Evolutionary conservation across 148 eudicot species (phyloP).

Genomic region (Chenopodium suecicum): DNA sequence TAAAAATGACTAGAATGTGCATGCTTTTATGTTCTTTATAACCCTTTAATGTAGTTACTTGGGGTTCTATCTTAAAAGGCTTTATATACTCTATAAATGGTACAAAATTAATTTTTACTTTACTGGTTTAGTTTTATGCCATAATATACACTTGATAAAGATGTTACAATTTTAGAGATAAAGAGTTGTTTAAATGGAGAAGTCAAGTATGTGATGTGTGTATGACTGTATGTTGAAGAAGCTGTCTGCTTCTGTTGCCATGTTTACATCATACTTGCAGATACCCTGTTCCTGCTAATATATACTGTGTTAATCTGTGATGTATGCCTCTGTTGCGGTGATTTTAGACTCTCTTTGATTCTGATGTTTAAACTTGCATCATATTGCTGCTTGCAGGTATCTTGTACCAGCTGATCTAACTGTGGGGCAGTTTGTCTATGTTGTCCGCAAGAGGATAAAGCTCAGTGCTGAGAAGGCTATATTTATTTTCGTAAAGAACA

Average conservation of each 20-base stretch:
- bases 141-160: background rate
- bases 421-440: conserved; percentile 94
- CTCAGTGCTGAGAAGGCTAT: conserved; percentile 97
- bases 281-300: background rate
- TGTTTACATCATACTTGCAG: conserved; percentile 6
- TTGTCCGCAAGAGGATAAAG: conserved; percentile 91
- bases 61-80: background rate
- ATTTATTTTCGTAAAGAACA: conserved; percentile 81
- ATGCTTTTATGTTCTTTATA: background rate
- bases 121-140: background rate
- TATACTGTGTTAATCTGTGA: background rate
- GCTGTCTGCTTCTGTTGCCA: background rate
- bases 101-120: background rate
- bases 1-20: background rate
- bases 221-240: background rate
- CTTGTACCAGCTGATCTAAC: conserved; percentile 95
- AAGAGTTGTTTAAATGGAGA: background rate
- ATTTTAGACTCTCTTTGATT: background rate
- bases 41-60: background rate
- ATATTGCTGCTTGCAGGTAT: conserved; percentile 43
- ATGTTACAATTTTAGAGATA: background rate
- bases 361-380: background rate
- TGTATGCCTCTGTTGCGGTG: background rate
- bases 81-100: background rate
- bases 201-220: background rate